Conservation (phyloP, 2,329 filamentous ascomycete species). For the Neocucurbitaria cava region DNA sequence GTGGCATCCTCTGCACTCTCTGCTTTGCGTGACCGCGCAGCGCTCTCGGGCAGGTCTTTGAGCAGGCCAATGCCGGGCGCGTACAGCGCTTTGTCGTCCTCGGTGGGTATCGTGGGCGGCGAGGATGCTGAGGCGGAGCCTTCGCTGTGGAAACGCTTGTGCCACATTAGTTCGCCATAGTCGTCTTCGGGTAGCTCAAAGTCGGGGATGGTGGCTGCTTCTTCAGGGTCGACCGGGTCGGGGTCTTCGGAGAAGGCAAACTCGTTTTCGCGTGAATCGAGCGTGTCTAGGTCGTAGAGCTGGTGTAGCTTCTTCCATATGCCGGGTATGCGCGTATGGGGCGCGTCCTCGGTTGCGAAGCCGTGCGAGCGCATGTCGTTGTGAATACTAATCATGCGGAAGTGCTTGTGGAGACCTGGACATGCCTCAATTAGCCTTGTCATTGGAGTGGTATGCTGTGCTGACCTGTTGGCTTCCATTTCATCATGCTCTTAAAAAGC, state of each 20-base stretch:
- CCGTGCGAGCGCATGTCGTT: constrained; percentile 58
- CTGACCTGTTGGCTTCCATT: constrained; percentile 89
- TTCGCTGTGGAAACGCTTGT: constrained; percentile 43
- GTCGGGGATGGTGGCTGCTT: constrained; percentile 40
- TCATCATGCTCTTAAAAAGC: constrained; percentile 89
- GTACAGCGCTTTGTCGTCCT: constrained; percentile 43
- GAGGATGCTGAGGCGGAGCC: constrained; percentile 37
- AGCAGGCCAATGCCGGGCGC: constrained; percentile 43
- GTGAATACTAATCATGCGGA: constrained; percentile 59
- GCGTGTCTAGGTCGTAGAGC: constrained; percentile 83
- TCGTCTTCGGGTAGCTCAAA: constrained; percentile 55
- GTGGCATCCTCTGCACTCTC: constrained; percentile 40
- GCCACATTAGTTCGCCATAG: constrained; percentile 55
- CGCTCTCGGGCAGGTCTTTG: constrained; percentile 36
- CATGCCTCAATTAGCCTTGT: constrained; percentile 1
- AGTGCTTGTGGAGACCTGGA: constrained; percentile 63
- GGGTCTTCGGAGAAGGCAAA: constrained; percentile 64
- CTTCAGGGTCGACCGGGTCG: constrained; percentile 53
- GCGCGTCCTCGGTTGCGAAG: constrained; percentile 71
- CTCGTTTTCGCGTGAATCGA: constrained; percentile 80
- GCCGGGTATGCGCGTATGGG: constrained; percentile 85
- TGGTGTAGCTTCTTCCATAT: constrained; percentile 89
- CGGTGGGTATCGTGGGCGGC: constrained; percentile 36
- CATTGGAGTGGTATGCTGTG: accelerated
- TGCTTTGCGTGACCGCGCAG: constrained; percentile 35